Conservation (phyloP, 495 filamentous ascomycete species). For the Penicillium flavigenum region DNA sequence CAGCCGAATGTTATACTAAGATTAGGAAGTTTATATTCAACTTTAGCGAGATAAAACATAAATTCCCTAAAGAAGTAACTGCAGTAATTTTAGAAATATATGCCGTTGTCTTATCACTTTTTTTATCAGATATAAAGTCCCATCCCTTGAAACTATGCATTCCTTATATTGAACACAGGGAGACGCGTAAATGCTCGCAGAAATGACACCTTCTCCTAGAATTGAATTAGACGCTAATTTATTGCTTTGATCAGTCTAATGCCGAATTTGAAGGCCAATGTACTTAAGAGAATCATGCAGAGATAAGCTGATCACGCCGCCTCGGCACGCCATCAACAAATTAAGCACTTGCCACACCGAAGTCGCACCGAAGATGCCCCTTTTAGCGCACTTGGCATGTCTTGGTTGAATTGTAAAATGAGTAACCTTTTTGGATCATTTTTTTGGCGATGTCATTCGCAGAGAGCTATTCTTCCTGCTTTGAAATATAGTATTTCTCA, state of each 20-base stretch:
- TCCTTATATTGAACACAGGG: too few species aligned
- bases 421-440: not conserved
- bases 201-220: not conserved
- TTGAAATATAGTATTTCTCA: too few species aligned
- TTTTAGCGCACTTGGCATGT: not conserved
- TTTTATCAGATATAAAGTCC: too few species aligned
- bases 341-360: slow-evolving; percentile 10
- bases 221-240: not conserved
- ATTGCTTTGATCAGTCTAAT: not conserved
- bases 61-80: too few species aligned
- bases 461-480: too few species aligned
- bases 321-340: slow-evolving; percentile 9
- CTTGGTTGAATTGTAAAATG: not conserved
- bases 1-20: too few species aligned
- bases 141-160: too few species aligned
- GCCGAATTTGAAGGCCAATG: not conserved
- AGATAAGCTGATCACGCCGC: slow-evolving; percentile 10
- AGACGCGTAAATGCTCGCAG: not conserved
- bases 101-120: too few species aligned
- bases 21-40: too few species aligned
- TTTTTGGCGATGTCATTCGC: too few species aligned
- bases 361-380: slow-evolving; percentile 11
- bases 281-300: not conserved
- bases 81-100: too few species aligned
- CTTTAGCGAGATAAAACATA: too few species aligned